Evolutionary conservation across 1,284 basidiomycete genomes (phyloP), one percentile per base, ranked within the genome.

Genomic region (Cryptococcus floricola): DNA sequence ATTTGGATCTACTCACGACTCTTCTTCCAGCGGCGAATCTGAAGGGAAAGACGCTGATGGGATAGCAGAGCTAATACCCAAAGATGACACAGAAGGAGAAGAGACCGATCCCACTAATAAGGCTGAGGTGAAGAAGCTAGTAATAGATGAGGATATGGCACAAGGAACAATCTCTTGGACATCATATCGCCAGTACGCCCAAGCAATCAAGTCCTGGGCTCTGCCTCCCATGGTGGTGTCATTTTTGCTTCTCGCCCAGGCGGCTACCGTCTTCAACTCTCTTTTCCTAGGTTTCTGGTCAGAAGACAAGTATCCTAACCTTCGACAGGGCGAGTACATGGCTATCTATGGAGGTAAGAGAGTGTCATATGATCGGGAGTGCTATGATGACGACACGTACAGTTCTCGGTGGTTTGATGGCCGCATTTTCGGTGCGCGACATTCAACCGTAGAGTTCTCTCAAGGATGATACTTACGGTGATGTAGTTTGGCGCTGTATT

Each of bases 271-370:
- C 4, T 39, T 52, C 4, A 60, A 57, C 34, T 43, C 51, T 5
- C 49, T 74, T 4, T 59, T 71, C 25, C 46, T 74, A 4, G 68
- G 71, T 1, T 68, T 61, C 50, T 74, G 73, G 71, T 64, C 68
- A 10, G 65, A 52, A 1, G n/a, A 50, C 12, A 34, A 53, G 12
- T 66, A 71, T 18, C 10, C 50, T 1, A 66, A 65, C 4, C 65
- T 67, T 49, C 25, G 39, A 10, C 60, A 67, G 37, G 61, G 62
- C 4, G 52, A 59, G 3, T 74, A 73, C 50, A 70, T 71, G 62
- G 60, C 48, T 19, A 44, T 70, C 1, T 70, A 71, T 58, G 69
- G 57, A 42, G 63, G 60, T 68, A 31, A 46, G 58, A 43, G 31
- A 34, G 18, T 38, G 4, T 6, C 31, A 34, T 34, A 34, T 6